Evolutionary conservation across 2,329 filamentous ascomycete genomes (phyloP), one percentile per base, ranked within the genome.

Genomic region (Penicillium sp.): DNA sequence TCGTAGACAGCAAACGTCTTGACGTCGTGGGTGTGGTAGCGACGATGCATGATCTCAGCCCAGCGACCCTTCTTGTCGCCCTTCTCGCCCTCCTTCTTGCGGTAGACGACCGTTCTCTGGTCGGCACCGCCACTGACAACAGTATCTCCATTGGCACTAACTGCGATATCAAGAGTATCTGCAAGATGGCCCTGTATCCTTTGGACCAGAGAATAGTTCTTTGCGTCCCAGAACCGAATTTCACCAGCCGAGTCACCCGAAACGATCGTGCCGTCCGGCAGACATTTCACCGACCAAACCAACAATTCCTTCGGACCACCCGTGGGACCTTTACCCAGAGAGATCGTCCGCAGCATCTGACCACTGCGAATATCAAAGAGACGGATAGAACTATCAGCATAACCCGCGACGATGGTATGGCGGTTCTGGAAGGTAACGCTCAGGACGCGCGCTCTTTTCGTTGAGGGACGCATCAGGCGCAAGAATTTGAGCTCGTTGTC

Each of bases 171-270:
- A 57, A 99, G 80, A 4, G 96, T 88, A 74, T 99, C 94, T 43
- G 93, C 90, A 62, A 90, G 86, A 70, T 97, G 94, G 26, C 88
- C 87, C 68, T 92, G 87, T 52, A 99, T 85, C 49, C 92, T 84
- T 70, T 99, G 94, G 34, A 86, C 82, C 65, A 96, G 85, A 5
- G 92, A 92, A 72, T 93, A 96, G 51, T 90, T 96, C 76, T 89
- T 92, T 53, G 90, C 90, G 70, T 96, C 91, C 89, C 92, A 99
- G 69, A 97, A 90, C 62, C 90, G 87, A 38, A 99, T 82, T 71
- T 97, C 92, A 32, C 94, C 94, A 5, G 92, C 92, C 3, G 94
- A 97, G 72, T 99, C 94, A 49, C 91, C 94, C 2, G 92, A 96
- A 13, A 97, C 87, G 59, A 99, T 94, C 63, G 94, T 91, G 47